Evolutionary conservation across 805 yeast genomes (phyloP), one percentile per base, ranked within the genome.

Genomic region (Monosporozyma aerobia): DNA sequence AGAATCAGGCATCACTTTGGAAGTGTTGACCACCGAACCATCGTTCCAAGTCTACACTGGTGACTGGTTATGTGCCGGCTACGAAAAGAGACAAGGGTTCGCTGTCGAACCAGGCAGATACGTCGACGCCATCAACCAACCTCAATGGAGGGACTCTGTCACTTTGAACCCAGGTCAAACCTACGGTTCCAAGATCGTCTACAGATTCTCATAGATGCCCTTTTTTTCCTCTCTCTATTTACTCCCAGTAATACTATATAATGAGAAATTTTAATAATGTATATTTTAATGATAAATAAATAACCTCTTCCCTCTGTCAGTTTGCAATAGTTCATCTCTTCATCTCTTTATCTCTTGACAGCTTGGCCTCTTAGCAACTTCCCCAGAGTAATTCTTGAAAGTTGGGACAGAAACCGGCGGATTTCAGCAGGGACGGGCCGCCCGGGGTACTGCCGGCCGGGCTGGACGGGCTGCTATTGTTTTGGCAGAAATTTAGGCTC

Each of bases 1-100:
- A 14, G 68, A 67, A 23, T 67, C 81, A 3, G 64, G 69, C 7
- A 60, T 76, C 48, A 67, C 69, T 47, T 60, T 83, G 41, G 64
- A 65, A 22, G 76, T 77, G 8, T 60, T 64, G 16, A 72, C 85
- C 7, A 83, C 88, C 3, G 89, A 83, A 54, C 89, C 88, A 6
- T 69, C 81, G 2, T 81, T 79, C 71, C 87, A 82, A 64, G 70
- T 83, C 43, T 83, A 82, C 66, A 81, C 87, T 32, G 86, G 85
- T 23, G 82, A 77, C 58, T 69, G 71, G 51, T 72, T 77, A 45
- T 59, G 71, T 50, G 72, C 69, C 22, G 73, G 61, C 19, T 71
- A 54, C 64, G 63, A 56, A 59, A 64, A 57, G 51, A 75, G 71
- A 58, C 64, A 76, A 51, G 87, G 87, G 3, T 76, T 83, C 65